Conservation (phyloP, 495 filamentous ascomycete species). For the Glonium stellatum region DNA sequence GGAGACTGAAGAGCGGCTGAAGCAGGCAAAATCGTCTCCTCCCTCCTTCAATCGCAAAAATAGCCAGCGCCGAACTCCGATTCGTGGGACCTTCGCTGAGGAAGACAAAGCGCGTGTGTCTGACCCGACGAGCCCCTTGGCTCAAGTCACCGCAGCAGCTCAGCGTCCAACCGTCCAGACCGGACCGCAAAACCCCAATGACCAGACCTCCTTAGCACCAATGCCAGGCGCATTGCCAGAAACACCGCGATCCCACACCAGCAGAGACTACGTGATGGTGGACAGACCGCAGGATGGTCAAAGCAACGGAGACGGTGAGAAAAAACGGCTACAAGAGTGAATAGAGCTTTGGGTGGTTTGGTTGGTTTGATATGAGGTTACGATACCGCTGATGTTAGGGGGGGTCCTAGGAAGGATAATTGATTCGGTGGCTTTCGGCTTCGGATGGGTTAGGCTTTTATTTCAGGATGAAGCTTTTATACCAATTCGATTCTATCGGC, state of each 20-base stretch:
- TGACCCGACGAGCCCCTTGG: constrained; percentile 9
- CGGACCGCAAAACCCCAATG: not conserved
- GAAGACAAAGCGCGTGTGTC: constrained; percentile 12
- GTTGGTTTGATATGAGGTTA: constrained; percentile 12
- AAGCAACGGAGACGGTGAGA: constrained; percentile 12
- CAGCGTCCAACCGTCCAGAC: constrained; percentile 2
- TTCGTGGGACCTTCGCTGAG: constrained; percentile 17
- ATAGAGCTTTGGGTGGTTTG: not conserved
- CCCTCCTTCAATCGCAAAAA: constrained; percentile 13
- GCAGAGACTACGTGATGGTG: constrained; percentile 27
- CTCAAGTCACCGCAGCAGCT: constrained; percentile 1
- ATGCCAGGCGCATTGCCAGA: constrained; percentile 24
- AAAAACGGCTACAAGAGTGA: not conserved
- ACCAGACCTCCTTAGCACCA: not conserved
- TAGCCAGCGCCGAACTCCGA: constrained; percentile 17
- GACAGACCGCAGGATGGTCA: constrained; percentile 22
- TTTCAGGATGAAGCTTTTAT: constrained; percentile 5
- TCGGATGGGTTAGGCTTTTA: not conserved
- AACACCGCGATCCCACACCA: constrained; percentile 19
- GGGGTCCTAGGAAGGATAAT: not conserved
- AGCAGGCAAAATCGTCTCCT: constrained; percentile 34
- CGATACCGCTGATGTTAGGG: constrained; percentile 2
- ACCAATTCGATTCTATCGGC: not conserved
- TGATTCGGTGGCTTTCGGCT: not conserved
- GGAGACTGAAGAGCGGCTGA: constrained; percentile 76